Percentiles rank a stretch among this genome's conserved stretches.
Evolutionary conservation across 2,329 filamentous ascomycete species (phyloP).

Genomic region (Whalleya microplaca): DNA sequence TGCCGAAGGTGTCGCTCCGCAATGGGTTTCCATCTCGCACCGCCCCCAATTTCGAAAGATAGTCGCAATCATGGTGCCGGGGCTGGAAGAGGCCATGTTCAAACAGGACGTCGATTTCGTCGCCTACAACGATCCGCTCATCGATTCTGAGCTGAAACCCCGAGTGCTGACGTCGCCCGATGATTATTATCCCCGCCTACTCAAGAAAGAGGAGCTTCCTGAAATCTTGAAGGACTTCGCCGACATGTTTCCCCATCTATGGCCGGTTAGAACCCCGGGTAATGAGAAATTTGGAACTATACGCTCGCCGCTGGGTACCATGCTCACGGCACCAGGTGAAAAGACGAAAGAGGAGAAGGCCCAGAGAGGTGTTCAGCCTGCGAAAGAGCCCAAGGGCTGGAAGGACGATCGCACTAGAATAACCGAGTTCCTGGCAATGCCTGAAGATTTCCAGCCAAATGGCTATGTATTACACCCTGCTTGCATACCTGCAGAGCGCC

Average conservation of each 20-base stretch:
- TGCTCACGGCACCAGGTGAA: slow-evolving; percentile 75
- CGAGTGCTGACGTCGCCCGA: slow-evolving; percentile 54
- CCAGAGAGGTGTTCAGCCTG: slow-evolving; percentile 62
- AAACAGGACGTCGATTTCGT: slow-evolving; percentile 59
- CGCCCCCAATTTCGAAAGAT: slow-evolving; percentile 73
- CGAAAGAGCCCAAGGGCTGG: slow-evolving; percentile 67
- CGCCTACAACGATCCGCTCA: slow-evolving; percentile 45
- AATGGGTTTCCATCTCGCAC: slow-evolving; percentile 67
- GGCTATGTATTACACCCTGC: slow-evolving; percentile 86
- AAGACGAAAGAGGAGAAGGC: slow-evolving; percentile 70
- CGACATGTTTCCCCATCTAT: slow-evolving; percentile 83
- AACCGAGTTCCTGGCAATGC: slow-evolving; percentile 73
- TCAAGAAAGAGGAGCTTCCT: slow-evolving; percentile 56
- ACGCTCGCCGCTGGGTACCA: slow-evolving; percentile 84
- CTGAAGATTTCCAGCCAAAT: slow-evolving; percentile 78
- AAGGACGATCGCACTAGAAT: slow-evolving; percentile 79
- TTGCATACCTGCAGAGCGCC: slow-evolving; percentile 65
- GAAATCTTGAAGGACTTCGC: slow-evolving; percentile 67
- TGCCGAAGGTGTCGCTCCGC: slow-evolving; percentile 65
- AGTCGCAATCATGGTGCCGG: slow-evolving; percentile 89
- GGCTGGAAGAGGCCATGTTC: slow-evolving; percentile 90
- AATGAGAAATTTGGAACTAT: slow-evolving; percentile 81
- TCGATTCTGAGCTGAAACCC: slow-evolving; percentile 37
- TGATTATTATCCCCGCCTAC: slow-evolving; percentile 60
- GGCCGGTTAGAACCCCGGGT: slow-evolving; percentile 86